Base-by-base conservation (phyloP, 1,284 basidiomycete genomes). In the Ganoderma lingzhi region DNA sequence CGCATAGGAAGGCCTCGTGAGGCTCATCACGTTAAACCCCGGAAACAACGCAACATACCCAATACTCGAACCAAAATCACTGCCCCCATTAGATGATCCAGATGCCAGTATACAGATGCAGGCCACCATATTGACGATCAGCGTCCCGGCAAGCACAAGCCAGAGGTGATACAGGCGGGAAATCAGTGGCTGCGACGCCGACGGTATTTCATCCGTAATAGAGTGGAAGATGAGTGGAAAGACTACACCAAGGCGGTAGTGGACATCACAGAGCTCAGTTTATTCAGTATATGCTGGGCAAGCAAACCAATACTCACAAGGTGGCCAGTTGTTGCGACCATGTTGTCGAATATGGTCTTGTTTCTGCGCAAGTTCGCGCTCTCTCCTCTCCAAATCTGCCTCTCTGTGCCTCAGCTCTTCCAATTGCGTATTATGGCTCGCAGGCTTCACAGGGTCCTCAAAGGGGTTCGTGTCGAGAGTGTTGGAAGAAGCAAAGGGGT, bases 161-260 rank as follows among this genome's bases (percentile, higher is more conserved):
- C 96, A 97, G 76, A 96, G 87, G 76, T 93, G 90, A 80, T 95
- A 97, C 69, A 99, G 81, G 61, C 95, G 91, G 66, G 90, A 91
- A 74, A 98, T 92, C 75, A 96, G 87, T 4, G 90, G 86, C 72
- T 90, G 91, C 67, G 91, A 92, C 30, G 91, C 89, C 72, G 94
- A 89, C 6, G 96, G 93, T 64, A 99, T 97, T 79, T 99, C 96
- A 70, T 93, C 92, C 70, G 85, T 80, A 76, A 99, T 97, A 69
- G 95, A 93, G 82, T 99, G 97, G 83, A 92, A 98, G 78, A 99
- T 92, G 76, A 99, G 84, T 28, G 97, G 97, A 78, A 92, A 96
- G 87, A 97, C 95, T 96, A 80, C 66, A 68, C 6, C 59, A 23
- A 28, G 4, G 55, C 41, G 41, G 14, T 6, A 39, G 6, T 6